These are phyloP conservation scores for Magnaporthiopsis rhizophila DNA, from an alignment of 2,329 filamentous ascomycete genomes.

Conservation along the genomic window DNA sequence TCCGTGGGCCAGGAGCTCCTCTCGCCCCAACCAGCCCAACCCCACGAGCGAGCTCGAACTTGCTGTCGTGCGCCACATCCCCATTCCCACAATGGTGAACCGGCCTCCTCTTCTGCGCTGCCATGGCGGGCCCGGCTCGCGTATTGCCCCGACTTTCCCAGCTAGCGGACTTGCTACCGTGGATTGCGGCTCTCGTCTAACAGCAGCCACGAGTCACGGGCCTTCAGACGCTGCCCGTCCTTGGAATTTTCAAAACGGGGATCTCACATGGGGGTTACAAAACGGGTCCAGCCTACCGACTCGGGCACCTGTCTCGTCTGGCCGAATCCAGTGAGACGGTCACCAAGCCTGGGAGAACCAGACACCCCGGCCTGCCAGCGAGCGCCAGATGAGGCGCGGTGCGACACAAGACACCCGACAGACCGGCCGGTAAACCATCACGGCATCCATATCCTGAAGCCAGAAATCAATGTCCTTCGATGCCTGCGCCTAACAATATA, in stretches of 20 bases:
- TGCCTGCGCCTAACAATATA: not conserved
- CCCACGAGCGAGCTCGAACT: not conserved
- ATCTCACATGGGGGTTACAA: not conserved
- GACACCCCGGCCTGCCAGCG: not conserved
- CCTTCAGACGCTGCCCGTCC: not conserved
- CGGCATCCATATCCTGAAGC: not conserved
- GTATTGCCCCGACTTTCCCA: not conserved
- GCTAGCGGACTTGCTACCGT: not conserved
- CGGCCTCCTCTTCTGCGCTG: not conserved
- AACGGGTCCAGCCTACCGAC: not conserved
- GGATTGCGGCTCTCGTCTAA: not conserved
- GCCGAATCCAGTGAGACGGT: not conserved
- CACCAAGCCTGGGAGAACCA: not conserved
- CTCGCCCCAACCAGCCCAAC: not conserved
- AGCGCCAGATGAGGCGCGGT: not conserved
- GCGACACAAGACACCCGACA: not conserved
- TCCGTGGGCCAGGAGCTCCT: not conserved
- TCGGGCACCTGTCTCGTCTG: not conserved
- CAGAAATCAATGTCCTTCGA: not conserved
- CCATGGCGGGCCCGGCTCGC: not conserved
- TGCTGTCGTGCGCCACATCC: not conserved
- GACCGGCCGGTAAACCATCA: not conserved
- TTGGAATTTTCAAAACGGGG: not conserved
- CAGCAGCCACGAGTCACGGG: not conserved
- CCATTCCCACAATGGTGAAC: no score